These are phyloP conservation scores for Elsinoe perseae DNA, from an alignment of 2,329 filamentous ascomycete genomes.

Conservation along the genomic window DNA sequence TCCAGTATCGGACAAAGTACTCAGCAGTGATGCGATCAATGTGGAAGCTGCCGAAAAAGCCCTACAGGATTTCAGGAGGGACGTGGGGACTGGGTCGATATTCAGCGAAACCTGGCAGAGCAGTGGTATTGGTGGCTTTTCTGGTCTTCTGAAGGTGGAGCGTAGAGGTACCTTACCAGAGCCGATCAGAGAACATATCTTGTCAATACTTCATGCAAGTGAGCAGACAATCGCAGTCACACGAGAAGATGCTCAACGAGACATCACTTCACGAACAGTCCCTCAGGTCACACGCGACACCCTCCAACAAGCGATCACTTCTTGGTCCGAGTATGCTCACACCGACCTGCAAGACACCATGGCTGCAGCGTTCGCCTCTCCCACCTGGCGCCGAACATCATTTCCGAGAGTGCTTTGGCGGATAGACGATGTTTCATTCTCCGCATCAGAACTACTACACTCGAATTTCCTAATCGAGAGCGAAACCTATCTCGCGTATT, in stretches of 20 bases:
- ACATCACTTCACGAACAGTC: constrained; percentile 31
- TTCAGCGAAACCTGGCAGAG: constrained; percentile 31
- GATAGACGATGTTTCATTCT: constrained; percentile 82
- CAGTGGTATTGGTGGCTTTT: constrained; percentile 25
- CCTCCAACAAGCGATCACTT: constrained; percentile 54
- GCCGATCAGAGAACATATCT: constrained; percentile 58
- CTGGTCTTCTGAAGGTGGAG: constrained; percentile 23
- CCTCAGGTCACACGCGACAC: constrained; percentile 38
- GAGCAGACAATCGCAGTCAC: constrained; percentile 41
- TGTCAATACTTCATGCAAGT: constrained; percentile 55
- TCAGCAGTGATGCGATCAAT: background rate
- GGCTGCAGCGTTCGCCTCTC: constrained; percentile 67
- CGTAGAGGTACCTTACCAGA: constrained; percentile 50
- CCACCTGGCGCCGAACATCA: constrained; percentile 67
- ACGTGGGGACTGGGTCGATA: constrained; percentile 28
- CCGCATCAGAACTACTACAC: constrained; percentile 69
- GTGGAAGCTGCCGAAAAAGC: constrained; percentile 48
- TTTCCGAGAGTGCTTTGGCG: constrained; percentile 98
- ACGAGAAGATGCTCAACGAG: constrained; percentile 38
- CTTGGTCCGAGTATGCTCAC: constrained; percentile 75
- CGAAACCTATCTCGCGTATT: constrained; percentile 74
- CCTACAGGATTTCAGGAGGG: constrained; percentile 38
- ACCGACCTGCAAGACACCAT: constrained; percentile 74
- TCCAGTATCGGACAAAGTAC: constrained; percentile 22
- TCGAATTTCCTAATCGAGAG: constrained; percentile 69